These are phyloP conservation scores for Abortiporus biennis DNA, from an alignment of 1,284 basidiomycete genomes.

Conservation along the genomic window DNA sequence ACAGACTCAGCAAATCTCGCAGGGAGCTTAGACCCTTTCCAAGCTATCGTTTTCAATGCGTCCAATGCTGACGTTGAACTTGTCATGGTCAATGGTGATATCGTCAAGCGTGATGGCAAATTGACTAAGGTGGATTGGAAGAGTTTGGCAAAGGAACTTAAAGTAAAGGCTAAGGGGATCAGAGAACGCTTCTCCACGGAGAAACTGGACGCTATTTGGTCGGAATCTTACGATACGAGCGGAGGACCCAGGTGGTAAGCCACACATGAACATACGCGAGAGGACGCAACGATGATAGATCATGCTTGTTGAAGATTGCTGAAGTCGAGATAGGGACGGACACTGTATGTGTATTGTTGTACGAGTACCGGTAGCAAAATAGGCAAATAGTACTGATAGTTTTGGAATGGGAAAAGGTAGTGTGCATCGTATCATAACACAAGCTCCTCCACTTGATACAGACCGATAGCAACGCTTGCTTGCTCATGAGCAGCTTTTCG, in stretches of 20 bases:
- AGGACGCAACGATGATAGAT: no score
- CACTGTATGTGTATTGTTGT: no score
- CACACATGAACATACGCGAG: no score
- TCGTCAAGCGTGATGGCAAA: slow-evolving; percentile 22
- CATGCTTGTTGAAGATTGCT: no score
- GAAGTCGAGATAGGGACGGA: no score
- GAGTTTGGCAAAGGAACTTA: slow-evolving; percentile 32
- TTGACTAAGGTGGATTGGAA: slow-evolving; percentile 18
- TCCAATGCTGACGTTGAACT: slow-evolving; percentile 25
- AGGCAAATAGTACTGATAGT: no score
- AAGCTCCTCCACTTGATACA: slow-evolving; percentile 69
- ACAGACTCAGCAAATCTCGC: slow-evolving; percentile 24
- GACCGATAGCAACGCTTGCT: slow-evolving; percentile 46
- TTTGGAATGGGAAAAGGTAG: no score
- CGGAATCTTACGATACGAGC: slow-evolving; percentile 16
- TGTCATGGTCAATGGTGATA: slow-evolving; percentile 28
- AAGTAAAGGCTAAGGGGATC: slow-evolving; percentile 41
- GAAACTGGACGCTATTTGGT: slow-evolving; percentile 20
- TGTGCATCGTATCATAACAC: no score
- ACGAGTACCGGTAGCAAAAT: no score
- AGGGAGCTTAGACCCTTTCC: slow-evolving; percentile 22
- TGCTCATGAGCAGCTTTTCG: slow-evolving; percentile 47
- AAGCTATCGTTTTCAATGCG: slow-evolving; percentile 27
- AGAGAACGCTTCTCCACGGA: slow-evolving; percentile 37
- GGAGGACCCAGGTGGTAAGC: no score